These are phyloP conservation scores for Raffaelea ambrosiae DNA, from an alignment of 2,329 filamentous ascomycete species.

Conservation along the genomic window DNA sequence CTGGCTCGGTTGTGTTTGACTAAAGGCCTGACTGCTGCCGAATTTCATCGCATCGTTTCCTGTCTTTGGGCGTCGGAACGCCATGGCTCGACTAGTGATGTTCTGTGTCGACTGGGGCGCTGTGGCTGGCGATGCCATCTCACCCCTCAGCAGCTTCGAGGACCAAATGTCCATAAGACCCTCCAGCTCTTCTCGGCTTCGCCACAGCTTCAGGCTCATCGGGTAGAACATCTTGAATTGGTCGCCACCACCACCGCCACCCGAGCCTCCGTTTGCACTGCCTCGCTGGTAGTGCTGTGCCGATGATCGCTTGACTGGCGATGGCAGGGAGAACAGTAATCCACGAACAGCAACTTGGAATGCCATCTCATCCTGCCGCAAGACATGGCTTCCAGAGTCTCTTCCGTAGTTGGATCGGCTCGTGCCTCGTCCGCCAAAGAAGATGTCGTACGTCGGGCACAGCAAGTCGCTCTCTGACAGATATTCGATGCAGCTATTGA, in stretches of 20 bases:
- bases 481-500: conserved; percentile 78
- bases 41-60: conserved; percentile 4
- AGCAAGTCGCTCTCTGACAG: conserved; percentile 85
- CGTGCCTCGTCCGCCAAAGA: conserved; percentile 49
- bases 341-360: conserved; percentile 88
- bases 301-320: conserved; percentile 68
- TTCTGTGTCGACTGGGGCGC: conserved; percentile 20
- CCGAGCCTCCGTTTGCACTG: conserved; percentile 17
- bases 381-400: conserved; percentile 58
- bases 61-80: conserved; percentile 36
- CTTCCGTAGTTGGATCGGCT: conserved; percentile 29
- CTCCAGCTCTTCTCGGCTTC: conserved; percentile 72
- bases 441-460: conserved; percentile 60
- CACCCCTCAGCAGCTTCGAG: conserved; percentile 48
- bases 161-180: conserved; percentile 64
- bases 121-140: conserved; percentile 37
- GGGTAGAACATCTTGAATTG: conserved; percentile 91
- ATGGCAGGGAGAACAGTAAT: conserved; percentile 74
- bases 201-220: conserved; percentile 74
- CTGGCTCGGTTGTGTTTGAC: neutral
- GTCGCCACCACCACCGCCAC: conserved; percentile 41
- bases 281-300: conserved; percentile 30
- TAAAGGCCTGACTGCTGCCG: neutral
- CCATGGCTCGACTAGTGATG: conserved; percentile 36
- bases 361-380: conserved; percentile 88